Conservation (phyloP, 176 grass and related monocot genomes). For the Panicum miliaceum region DNA sequence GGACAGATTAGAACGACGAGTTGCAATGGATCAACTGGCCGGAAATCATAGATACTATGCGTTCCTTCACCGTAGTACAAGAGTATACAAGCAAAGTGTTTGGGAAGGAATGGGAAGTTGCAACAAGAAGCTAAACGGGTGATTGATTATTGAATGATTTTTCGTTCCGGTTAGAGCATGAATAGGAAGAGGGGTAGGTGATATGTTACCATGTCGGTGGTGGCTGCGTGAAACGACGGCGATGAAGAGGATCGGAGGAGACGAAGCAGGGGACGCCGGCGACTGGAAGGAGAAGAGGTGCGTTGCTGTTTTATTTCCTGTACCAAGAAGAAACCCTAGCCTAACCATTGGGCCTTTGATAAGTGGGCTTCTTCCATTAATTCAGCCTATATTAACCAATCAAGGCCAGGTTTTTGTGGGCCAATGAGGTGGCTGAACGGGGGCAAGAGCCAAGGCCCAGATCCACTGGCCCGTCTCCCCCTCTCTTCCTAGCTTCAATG, state of each 20-base stretch:
- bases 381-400: background rate
- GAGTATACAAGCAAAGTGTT: background rate
- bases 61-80: background rate
- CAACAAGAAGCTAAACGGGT: background rate
- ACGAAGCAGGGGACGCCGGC: background rate
- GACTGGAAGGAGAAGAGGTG: background rate
- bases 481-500: too few species aligned
- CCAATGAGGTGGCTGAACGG: too few species aligned
- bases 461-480: too few species aligned
- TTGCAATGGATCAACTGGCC: background rate
- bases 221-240: background rate
- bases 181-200: background rate
- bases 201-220: background rate
- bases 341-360: background rate
- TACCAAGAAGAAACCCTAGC: background rate
- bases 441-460: too few species aligned
- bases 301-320: background rate
- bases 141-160: background rate
- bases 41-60: background rate
- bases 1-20: background rate
- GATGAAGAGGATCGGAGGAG: background rate
- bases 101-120: background rate
- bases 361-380: background rate
- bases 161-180: background rate
- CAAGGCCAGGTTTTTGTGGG: background rate